phyloP scores from a whole-genome alignment of 2,329 filamentous ascomycete species.

The Ophiocordyceps camponoti-floridani region DNA sequence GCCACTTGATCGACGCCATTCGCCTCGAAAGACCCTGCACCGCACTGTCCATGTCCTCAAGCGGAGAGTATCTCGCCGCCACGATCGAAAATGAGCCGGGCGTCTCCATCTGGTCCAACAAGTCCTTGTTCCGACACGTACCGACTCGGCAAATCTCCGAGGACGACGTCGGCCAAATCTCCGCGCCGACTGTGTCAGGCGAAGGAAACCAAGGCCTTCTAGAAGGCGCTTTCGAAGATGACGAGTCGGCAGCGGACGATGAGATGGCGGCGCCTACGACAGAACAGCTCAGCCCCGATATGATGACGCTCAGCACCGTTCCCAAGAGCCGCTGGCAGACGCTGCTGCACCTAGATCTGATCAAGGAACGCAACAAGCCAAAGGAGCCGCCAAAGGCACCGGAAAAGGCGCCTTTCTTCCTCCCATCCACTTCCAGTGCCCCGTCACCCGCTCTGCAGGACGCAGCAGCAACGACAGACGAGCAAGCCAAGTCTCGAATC shows the following conservation, averaged over 20 bases:
- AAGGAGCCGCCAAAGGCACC: constrained; percentile 80
- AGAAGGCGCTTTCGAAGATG: constrained; percentile 54
- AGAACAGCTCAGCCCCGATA: constrained; percentile 65
- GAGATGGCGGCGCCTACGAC: constrained; percentile 35
- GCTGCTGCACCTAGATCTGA: constrained; percentile 75
- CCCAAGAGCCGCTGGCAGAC: constrained; percentile 91
- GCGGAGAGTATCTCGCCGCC: constrained; percentile 88
- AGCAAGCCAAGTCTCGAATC: constrained; percentile 44
- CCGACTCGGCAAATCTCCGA: constrained; percentile 74
- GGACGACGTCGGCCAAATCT: constrained; percentile 46
- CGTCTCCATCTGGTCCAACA: constrained; percentile 93
- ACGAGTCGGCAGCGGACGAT: constrained; percentile 32
- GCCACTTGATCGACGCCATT: constrained; percentile 87
- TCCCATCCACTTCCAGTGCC: constrained; percentile 45
- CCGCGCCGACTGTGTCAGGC: constrained; percentile 59
- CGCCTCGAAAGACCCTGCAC: constrained; percentile 63
- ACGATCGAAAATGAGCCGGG: constrained; percentile 68
- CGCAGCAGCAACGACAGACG: constrained; percentile 14
- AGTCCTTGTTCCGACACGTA: constrained; percentile 74
- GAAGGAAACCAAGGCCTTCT: constrained; percentile 63
- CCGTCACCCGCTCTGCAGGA: constrained; percentile 19
- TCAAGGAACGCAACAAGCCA: constrained; percentile 87
- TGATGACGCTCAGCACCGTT: constrained; percentile 78
- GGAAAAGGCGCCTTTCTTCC: constrained; percentile 90
- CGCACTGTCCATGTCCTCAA: constrained; percentile 71